A percentile compares a stretch with the other conserved stretches of the same genome.
Evolutionary conservation across 768 basidiomycete genomes (phyloP).

Genomic region (Multifurca ochricompacta): DNA sequence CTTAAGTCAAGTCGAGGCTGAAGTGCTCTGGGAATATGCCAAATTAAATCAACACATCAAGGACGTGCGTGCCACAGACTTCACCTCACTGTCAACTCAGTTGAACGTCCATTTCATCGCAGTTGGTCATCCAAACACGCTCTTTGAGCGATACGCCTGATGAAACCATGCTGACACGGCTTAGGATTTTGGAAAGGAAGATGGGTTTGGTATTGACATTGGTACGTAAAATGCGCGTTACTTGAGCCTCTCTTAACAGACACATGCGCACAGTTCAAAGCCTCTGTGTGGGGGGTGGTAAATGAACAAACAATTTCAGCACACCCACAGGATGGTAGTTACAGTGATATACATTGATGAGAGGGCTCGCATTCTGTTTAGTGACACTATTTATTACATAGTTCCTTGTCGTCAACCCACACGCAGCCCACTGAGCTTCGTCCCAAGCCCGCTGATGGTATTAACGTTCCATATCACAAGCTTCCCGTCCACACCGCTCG

Average conservation of each 20-base stretch:
- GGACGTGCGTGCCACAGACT: conserved; percentile 39
- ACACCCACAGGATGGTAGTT: conserved; percentile 5
- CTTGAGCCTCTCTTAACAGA: neutral
- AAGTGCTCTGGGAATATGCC: conserved; percentile 90
- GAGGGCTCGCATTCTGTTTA: neutral
- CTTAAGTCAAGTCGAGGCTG: conserved; percentile 61
- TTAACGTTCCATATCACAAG: conserved; percentile 86
- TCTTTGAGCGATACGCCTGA: conserved; percentile 70
- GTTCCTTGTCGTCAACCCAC: conserved; percentile 22
- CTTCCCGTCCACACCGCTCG: conserved; percentile 89
- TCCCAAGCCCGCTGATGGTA: conserved; percentile 44
- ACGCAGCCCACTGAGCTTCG: conserved; percentile 36
- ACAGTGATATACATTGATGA: conserved; percentile 11
- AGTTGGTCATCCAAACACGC: conserved; percentile 66
- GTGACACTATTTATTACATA: conserved; percentile 11
- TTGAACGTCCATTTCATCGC: neutral
- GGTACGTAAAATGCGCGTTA: conserved; percentile 36
- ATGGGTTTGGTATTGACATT: conserved; percentile 93
- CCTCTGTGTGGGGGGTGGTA: conserved; percentile 91
- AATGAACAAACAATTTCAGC: conserved; percentile 54
- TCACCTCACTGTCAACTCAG: no score
- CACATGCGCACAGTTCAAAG: conserved; percentile 65
- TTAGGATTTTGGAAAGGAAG: conserved; percentile 83
- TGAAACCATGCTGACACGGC: conserved; percentile 60
- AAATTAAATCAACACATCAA: conserved; percentile 78